phyloP scores from a whole-genome alignment of 2,329 filamentous ascomycete species.

The Fusarium papillatum region DNA sequence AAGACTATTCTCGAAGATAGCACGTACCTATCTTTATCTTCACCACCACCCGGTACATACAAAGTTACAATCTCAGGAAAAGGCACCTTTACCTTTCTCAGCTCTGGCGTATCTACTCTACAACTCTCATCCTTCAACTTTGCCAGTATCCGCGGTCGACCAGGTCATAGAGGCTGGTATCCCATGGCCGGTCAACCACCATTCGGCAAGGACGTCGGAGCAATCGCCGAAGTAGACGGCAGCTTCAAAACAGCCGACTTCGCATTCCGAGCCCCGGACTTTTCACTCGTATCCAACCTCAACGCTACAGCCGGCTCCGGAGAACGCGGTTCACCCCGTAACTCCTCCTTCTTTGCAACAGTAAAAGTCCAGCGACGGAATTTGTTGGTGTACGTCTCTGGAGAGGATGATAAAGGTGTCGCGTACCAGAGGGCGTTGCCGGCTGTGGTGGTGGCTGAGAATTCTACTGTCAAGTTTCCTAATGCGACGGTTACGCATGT shows the following conservation, averaged over 20 bases:
- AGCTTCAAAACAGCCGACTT: background rate
- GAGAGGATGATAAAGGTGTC: background rate
- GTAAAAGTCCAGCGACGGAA: background rate
- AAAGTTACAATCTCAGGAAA: background rate
- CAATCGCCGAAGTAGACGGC: background rate
- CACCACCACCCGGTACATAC: background rate
- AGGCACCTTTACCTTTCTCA: background rate
- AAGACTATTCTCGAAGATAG: slow-evolving; percentile 1
- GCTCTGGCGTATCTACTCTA: background rate
- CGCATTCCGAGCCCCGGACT: background rate
- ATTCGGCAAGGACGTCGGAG: background rate
- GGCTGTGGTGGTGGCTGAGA: background rate
- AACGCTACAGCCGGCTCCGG: background rate
- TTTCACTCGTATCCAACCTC: background rate
- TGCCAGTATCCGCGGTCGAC: background rate
- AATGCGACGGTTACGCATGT: background rate
- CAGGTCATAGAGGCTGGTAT: background rate
- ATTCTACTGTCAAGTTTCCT: background rate
- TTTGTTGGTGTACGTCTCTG: background rate
- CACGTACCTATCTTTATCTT: background rate
- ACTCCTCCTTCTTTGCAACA: background rate
- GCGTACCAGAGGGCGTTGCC: background rate
- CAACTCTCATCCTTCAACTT: slow-evolving; percentile 2
- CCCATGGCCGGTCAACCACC: background rate
- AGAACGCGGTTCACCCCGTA: background rate